Base-by-base conservation (phyloP, 2,329 filamentous ascomycete species). In the Ceratocystis harringtonii region DNA sequence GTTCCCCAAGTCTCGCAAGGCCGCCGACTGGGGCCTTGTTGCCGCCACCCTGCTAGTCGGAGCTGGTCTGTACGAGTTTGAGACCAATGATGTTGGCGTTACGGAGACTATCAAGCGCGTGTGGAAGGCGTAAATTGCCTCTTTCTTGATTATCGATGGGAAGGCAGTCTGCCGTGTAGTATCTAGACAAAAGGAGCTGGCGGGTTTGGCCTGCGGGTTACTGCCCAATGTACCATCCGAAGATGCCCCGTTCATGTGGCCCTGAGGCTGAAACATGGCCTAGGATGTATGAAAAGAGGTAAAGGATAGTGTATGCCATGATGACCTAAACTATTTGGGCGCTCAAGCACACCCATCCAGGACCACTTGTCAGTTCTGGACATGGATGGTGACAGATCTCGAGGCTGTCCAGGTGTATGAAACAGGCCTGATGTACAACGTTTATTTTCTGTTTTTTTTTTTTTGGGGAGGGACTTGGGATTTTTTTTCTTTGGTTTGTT, bases 81-180 rank as follows among this genome's bases (percentile, higher is more conserved):
- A 99, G 85, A 99, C 94, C 41, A 97, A 96, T 74, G 94, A 99
- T 71, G 90, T 99, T 63, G 94, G 94, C 70, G 76, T 99, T 68
- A 96, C 91, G 7, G 92, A 95, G 81, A 87, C 86, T 41, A 81
- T 96, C 70, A 90, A 88, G 82, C 84, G 88, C 74, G 79, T 97
- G 69, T 99, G 94, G 94, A 89, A 82, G 72, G 92, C 94, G 72
- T 90, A 78, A 72, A 67, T 5, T 43, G 32, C 3, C 10, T 8
- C 17, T 58, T 36, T 7, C 6, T 41, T 12, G 12, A 41, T 41
- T 41, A 41, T 10, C 36, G 55, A 15, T 32, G 15, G 15, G 22
- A 44, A 50, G 50, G 61, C 55, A 30, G 30, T 22, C 28, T 32
- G 25, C 28, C 32, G 43, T 28, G 41, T 30, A n/a, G 55, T 36